A percentile compares a stretch with the other conserved stretches of the same genome.
phyloP scores from a whole-genome alignment of 352 stramenopile species.

The Globisporangium orthogonon region DNA sequence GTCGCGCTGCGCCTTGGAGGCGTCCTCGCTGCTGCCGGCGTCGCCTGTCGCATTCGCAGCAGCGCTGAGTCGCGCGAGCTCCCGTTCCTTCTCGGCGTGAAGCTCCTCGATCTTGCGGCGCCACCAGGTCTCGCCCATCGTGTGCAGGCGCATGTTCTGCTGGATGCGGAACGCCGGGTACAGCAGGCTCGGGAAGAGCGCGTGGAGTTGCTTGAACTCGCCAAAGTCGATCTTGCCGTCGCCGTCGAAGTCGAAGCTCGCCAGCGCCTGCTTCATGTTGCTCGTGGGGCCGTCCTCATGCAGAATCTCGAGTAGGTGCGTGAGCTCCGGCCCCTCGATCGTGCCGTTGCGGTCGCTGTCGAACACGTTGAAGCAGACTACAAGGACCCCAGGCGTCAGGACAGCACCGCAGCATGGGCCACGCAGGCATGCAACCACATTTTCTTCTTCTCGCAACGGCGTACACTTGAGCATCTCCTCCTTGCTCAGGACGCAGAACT shows the following conservation, averaged over 20 bases:
- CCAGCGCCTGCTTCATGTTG: conserved; percentile 62
- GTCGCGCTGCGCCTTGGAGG: conserved; percentile 19
- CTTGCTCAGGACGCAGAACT: conserved; percentile 68
- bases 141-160: conserved; percentile 65
- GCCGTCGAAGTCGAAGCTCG: conserved; percentile 60
- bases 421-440: no score
- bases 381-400: neutral
- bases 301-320: conserved; percentile 56
- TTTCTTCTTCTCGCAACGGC: no score
- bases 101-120: conserved; percentile 50
- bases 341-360: conserved; percentile 66
- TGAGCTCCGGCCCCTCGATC: conserved; percentile 61
- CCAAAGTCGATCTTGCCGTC: conserved; percentile 70
- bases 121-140: conserved; percentile 62
- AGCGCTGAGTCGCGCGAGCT: conserved; percentile 27
- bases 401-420: no score
- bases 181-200: conserved; percentile 54
- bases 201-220: conserved; percentile 60
- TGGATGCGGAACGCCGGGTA: conserved; percentile 72
- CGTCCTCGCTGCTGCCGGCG: conserved; percentile 22
- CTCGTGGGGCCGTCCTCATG: conserved; percentile 55
- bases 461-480: conserved; percentile 71
- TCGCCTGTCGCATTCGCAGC: conserved; percentile 18
- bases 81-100: conserved; percentile 31
- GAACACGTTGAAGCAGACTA: conserved; percentile 80